Conservation (phyloP, 805 yeast genomes). For the Yarrowia keelungensis region DNA sequence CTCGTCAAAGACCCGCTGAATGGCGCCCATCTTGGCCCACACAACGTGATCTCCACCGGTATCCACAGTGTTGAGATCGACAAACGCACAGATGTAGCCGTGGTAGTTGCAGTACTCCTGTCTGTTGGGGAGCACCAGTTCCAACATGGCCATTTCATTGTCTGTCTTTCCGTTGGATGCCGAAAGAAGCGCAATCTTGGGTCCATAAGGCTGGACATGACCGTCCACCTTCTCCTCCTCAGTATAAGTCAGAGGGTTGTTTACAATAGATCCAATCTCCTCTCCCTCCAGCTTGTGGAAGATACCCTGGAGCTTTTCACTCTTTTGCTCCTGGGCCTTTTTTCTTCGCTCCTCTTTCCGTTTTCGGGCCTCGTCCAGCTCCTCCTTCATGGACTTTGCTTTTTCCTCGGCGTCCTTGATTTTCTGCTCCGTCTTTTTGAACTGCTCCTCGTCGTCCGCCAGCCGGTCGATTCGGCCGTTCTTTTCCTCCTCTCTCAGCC, state of each 20-base stretch:
- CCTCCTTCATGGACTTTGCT: conserved; percentile 26
- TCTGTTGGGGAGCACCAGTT: conserved; percentile 45
- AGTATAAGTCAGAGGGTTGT: conserved; percentile 23
- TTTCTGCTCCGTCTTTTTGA: conserved; percentile 1
- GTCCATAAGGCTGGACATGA: conserved; percentile 35
- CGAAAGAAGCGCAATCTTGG: conserved; percentile 43
- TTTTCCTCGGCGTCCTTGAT: conserved; percentile 7
- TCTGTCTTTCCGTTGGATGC: conserved; percentile 46
- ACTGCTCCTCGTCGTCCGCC: conserved; percentile 28
- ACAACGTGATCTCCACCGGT: conserved; percentile 41
- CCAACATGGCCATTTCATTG: conserved; percentile 41
- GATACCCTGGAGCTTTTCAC: conserved; percentile 18
- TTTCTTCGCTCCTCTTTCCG: conserved; percentile 36
- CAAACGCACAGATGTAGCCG: conserved; percentile 48
- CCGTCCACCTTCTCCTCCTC: conserved; percentile 32
- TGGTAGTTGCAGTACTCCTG: conserved; percentile 48
- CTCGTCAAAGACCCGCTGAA: conserved; percentile 47
- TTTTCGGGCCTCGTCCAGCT: conserved; percentile 30
- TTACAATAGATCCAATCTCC: conserved; percentile 21
- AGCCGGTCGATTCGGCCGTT: conserved; percentile 43
- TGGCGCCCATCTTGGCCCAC: conserved; percentile 51
- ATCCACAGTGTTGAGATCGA: conserved; percentile 45
- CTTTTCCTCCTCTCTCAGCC: conserved; percentile 14
- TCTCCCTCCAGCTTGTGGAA: conserved; percentile 30
- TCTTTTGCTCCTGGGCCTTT: conserved; percentile 17